Evolutionary conservation across 2,329 filamentous ascomycete species (phyloP).

Genomic region (Pyrenochaeta sp.): DNA sequence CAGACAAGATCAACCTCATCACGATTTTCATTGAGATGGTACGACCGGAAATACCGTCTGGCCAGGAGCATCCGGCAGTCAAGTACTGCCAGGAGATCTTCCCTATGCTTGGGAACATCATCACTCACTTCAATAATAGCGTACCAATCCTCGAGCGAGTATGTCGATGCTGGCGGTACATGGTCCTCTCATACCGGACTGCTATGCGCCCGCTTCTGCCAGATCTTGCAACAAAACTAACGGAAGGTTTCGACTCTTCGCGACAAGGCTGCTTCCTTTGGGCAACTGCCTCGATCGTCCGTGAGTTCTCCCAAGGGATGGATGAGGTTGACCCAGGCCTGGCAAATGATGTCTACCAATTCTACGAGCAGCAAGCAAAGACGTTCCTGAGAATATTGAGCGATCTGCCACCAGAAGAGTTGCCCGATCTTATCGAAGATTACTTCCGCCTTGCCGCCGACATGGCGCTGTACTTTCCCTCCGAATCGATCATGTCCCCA

Average conservation of each 20-base stretch:
- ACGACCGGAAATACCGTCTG: slow-evolving; percentile 74
- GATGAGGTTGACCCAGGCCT: slow-evolving; percentile 85
- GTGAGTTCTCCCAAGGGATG: slow-evolving; percentile 91
- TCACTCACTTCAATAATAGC: slow-evolving; percentile 86
- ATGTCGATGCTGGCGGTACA: slow-evolving; percentile 94
- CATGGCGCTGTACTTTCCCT: slow-evolving; percentile 90
- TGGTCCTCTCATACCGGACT: slow-evolving; percentile 94
- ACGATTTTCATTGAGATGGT: slow-evolving; percentile 86
- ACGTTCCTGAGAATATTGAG: slow-evolving; percentile 90
- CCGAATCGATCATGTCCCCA: slow-evolving; percentile 79
- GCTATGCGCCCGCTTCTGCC: slow-evolving; percentile 86
- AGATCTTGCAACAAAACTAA: slow-evolving; percentile 86
- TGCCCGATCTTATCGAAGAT: slow-evolving; percentile 88
- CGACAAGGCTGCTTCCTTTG: slow-evolving; percentile 98
- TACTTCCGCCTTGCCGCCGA: slow-evolving; percentile 95
- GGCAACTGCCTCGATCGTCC: slow-evolving; percentile 93
- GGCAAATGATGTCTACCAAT: slow-evolving; percentile 86
- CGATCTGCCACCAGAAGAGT: slow-evolving; percentile 77
- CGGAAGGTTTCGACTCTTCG: slow-evolving; percentile 82
- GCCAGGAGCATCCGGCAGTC: slow-evolving; percentile 84
- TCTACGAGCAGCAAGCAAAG: slow-evolving; percentile 92
- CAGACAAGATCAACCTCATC: slow-evolving; percentile 92
- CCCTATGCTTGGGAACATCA: slow-evolving; percentile 82
- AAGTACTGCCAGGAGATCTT: slow-evolving; percentile 97
- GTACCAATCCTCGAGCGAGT: slow-evolving; percentile 91